These are phyloP conservation scores for Ganoderma boninense DNA, from an alignment of 1,284 basidiomycete species.

Conservation along the genomic window DNA sequence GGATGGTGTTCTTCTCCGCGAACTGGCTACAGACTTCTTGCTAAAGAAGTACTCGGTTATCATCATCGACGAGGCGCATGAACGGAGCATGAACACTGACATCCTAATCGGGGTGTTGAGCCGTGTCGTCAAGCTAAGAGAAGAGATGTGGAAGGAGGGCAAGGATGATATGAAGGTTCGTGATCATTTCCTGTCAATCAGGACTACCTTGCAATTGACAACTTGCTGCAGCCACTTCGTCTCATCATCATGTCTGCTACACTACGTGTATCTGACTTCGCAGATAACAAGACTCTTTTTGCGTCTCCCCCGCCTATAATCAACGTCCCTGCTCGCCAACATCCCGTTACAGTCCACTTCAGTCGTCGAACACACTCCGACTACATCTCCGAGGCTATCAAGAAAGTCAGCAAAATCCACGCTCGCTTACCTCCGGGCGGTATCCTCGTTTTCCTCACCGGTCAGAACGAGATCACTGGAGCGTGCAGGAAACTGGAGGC, in stretches of 20 bases:
- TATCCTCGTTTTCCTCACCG: slow-evolving; percentile 79
- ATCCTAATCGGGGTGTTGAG: slow-evolving; percentile 96
- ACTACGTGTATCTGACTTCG: slow-evolving; percentile 93
- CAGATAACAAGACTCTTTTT: slow-evolving; percentile 88
- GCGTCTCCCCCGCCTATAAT: slow-evolving; percentile 88
- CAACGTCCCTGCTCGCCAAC: slow-evolving; percentile 89
- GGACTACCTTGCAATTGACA: not conserved
- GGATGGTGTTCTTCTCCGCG: slow-evolving; percentile 95
- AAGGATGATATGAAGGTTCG: slow-evolving; percentile 71
- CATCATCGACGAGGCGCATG: slow-evolving; percentile 98
- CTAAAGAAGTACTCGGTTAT: slow-evolving; percentile 93
- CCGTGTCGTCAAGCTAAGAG: slow-evolving; percentile 88
- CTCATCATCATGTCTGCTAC: slow-evolving; percentile 99
- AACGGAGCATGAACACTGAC: slow-evolving; percentile 98
- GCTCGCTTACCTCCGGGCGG: slow-evolving; percentile 75
- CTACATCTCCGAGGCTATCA: slow-evolving; percentile 91
- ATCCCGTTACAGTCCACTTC: slow-evolving; percentile 97
- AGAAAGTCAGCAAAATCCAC: slow-evolving; percentile 88
- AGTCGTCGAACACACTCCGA: slow-evolving; percentile 86
- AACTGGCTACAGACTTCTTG: slow-evolving; percentile 92
- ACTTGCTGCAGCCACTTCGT: slow-evolving; percentile 75
- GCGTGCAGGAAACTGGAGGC: slow-evolving; percentile 79
- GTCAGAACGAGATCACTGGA: slow-evolving; percentile 79
- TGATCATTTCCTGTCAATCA: not conserved
- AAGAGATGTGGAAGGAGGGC: slow-evolving; percentile 86